These are phyloP conservation scores for Physaria fendleri DNA, from an alignment of 345 rosid genomes.

Conservation along the genomic window DNA sequence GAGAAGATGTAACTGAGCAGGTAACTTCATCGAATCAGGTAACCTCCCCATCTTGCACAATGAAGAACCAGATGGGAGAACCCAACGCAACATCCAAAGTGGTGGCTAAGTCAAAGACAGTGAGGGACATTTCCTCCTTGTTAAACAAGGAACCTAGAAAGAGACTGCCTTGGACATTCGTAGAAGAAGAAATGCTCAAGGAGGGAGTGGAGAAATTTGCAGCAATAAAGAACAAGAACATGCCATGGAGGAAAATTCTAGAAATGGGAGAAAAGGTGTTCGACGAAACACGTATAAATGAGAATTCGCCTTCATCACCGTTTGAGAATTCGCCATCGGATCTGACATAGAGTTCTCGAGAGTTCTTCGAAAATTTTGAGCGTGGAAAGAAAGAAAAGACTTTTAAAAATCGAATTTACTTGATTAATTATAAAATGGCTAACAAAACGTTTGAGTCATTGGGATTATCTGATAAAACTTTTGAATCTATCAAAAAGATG, in stretches of 20 bases:
- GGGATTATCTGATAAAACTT: constrained; percentile 61
- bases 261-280: background rate
- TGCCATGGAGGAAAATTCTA: background rate
- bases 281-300: background rate
- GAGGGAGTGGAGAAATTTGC: background rate
- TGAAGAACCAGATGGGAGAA: background rate
- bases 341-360: too few species aligned
- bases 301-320: too few species aligned
- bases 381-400: too few species aligned
- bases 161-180: constrained; percentile 13
- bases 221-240: background rate
- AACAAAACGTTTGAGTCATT: constrained; percentile 58
- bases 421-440: too few species aligned
- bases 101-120: background rate
- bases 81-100: background rate
- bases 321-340: too few species aligned
- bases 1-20: constrained; percentile 1
- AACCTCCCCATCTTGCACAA: constrained; percentile 4
- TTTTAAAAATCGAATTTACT: too few species aligned
- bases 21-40: background rate
- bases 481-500: constrained; percentile 62
- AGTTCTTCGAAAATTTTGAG: too few species aligned
- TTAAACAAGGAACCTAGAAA: constrained; percentile 10
- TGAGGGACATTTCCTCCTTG: constrained; percentile 8
- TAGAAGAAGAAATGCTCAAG: constrained; percentile 34